These are phyloP conservation scores for Venturia oleaginea DNA, from an alignment of 2,329 filamentous ascomycete species.

Conservation along the genomic window DNA sequence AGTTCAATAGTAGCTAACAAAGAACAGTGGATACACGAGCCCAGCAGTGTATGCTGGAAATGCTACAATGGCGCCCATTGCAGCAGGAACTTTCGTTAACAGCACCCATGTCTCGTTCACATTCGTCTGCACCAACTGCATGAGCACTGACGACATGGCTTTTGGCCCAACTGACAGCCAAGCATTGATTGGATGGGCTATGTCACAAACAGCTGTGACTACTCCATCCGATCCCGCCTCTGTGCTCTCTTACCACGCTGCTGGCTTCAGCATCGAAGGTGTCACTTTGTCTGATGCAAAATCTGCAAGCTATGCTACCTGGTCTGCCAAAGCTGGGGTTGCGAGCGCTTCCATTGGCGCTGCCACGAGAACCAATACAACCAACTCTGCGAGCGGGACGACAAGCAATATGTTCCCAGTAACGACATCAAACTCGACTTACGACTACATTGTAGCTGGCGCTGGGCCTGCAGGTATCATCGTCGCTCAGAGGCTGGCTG, in stretches of 20 bases:
- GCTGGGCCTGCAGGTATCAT: constrained; percentile 46
- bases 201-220: constrained; percentile 2
- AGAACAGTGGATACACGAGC: neutral
- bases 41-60: neutral
- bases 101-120: neutral
- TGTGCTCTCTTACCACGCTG: neutral
- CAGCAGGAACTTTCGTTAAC: constrained; percentile 1
- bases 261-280: neutral
- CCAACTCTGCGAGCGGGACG: neutral
- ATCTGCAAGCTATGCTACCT: constrained; percentile 1
- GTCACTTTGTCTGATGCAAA: neutral
- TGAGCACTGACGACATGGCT: neutral
- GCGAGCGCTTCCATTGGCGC: neutral
- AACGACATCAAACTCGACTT: constrained; percentile 19
- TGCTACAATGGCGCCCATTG: constrained; percentile 5
- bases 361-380: neutral
- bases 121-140: neutral
- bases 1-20: neutral
- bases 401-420: constrained; percentile 18
- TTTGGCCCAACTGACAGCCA: neutral
- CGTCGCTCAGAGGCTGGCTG: constrained; percentile 42
- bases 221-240: neutral
- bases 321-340: neutral
- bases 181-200: neutral
- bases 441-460: constrained; percentile 36